Evolutionary conservation across 106 monocot genomes (phyloP), one percentile per base, ranked within the genome.

Genomic region (Cymbidium sinense): DNA sequence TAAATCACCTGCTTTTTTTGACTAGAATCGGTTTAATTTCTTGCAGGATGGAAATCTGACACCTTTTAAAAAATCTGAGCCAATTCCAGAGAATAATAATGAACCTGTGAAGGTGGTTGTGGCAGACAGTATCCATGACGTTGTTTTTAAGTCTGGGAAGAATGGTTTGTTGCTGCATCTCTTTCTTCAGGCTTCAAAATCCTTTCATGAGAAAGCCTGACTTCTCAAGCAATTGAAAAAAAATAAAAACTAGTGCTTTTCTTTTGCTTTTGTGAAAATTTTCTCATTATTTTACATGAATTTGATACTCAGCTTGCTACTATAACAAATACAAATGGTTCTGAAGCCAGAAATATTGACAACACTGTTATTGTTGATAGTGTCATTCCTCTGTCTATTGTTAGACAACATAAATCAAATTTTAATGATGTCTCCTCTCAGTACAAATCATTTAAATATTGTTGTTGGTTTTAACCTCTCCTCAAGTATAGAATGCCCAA

Each of bases 21-120:
- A 11, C 71, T 72, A 75, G n/a, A 25, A 29, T 58, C 6, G 36
- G 3, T 82, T 20, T 7, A 44, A n/a, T n/a, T 7, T 18, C 33
- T 23, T 83, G n/a, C 84, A 99, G 99, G 92, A 90, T 78, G 99
- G 95, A 27, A 90, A 65, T 43, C 79, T 93, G 54, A 83, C 83
- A 54, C 87, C 90, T 13, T 89, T 75, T 34, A 90, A 3, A 78
- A 99, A 91, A 79, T 99, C 99, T 6, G 92, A 99, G 75, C 99
- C 99, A 61, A 89, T 99, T 77, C 99, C 99, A 25, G 92, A 91
- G 43, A 80, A 70, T 64, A 93, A 99, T 36, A 71, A 92, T 85
- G 87, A 92, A 77, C 92, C 95, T 69, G 91, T 99, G 23, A 99
- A 99, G 76, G 86, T 89, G 34, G 95, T 95, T 80, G 99, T 99